Base-by-base conservation (phyloP, 108 stramenopile genomes). In the Skeletonema costatum region DNA sequence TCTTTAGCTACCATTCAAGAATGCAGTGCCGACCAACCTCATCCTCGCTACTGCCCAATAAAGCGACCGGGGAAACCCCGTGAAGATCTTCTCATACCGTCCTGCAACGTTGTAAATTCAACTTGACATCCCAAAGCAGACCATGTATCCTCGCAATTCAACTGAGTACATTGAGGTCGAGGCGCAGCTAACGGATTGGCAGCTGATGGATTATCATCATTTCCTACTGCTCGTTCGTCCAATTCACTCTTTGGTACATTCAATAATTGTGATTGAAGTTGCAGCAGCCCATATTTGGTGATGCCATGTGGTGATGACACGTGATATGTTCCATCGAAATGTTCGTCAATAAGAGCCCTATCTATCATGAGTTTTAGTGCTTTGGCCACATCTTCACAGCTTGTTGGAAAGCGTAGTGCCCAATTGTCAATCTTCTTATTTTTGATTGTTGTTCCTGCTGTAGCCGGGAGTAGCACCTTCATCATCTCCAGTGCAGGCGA, bases 401-500 rank as follows among this genome's bases (percentile, higher is more conserved):
- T 68, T 30, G 78, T 79, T 50, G 78, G 78, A 39, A 79, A 79
- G 0, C 78, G 58, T 3, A 68, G 46, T 17, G 78, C 78, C 78
- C 78, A 79, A 32, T 79, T 39, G 29, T 79, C 78, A 42, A 79
- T 76, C 39, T 70, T 62, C 64, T 72, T 68, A 1, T 36, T 60
- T 39, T 35, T 32, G 38, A 8, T 61, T 50, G 16, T 9, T 64
- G 68, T 5, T 39, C n/a, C 21, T 19, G 13, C 3, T 32, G 30
- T 6, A 13, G 31, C 19, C 21, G 77, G 77, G n/a, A 79, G 71
- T 53, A 72, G 60, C 30, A 50, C 59, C 33, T 73, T 73, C 78
- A 79, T 73, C 66, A 65, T 73, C 56, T 79, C 78, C 50, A 79
- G 51, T 14, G 78, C 78, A 44, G 78, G 78, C 39, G 71, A 68